Conservation (phyloP, 2,329 filamentous ascomycete genomes). For the Chaetomium strumarium region DNA sequence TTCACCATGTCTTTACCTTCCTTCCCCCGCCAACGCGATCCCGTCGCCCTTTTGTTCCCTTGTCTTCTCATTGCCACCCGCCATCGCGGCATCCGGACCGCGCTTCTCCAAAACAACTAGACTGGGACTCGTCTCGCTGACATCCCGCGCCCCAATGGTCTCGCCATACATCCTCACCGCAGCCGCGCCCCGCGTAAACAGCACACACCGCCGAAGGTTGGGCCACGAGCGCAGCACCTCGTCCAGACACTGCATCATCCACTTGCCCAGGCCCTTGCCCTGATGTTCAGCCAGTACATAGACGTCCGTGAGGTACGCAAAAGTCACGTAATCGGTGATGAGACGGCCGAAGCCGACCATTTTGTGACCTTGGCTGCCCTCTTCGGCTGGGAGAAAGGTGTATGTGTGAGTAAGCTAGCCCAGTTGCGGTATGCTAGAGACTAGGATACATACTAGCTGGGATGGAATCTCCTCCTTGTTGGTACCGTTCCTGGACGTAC, state of each 20-base stretch:
- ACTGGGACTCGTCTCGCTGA: slow-evolving; percentile 33
- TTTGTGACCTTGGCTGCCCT: neutral
- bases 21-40: neutral
- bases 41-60: neutral
- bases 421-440: too few relatives aligned
- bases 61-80: neutral
- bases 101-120: slow-evolving; percentile 26
- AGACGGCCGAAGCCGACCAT: slow-evolving; percentile 18
- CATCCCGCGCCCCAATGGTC: slow-evolving; percentile 41
- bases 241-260: slow-evolving; percentile 56
- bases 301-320: slow-evolving; percentile 65
- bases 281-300: slow-evolving; percentile 57
- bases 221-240: slow-evolving; percentile 53
- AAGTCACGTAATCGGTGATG: slow-evolving; percentile 64
- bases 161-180: slow-evolving; percentile 41
- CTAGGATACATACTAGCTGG: too few relatives aligned
- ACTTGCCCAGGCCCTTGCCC: slow-evolving; percentile 56
- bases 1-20: neutral
- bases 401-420: neutral
- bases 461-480: neutral
- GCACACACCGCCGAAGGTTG: slow-evolving; percentile 52
- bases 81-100: neutral
- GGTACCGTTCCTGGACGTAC: slow-evolving; percentile 33
- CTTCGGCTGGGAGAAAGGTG: neutral
- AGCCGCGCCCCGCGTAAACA: slow-evolving; percentile 41